Percentiles rank a stretch among this genome's conserved stretches.
Conservation (phyloP, 768 basidiomycete species). For the Lactarius quietus region DNA sequence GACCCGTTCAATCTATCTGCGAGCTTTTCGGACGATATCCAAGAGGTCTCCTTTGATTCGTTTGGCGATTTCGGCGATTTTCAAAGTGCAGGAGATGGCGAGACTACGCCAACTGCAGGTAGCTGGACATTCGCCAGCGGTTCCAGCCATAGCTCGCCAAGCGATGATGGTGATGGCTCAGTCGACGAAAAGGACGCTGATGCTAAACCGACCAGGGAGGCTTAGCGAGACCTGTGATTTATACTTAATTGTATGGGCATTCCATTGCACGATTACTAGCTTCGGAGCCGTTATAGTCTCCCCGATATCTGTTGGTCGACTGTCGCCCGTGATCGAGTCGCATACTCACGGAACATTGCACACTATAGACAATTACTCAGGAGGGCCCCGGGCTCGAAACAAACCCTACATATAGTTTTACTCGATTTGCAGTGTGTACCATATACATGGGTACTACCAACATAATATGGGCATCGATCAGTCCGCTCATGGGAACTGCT, state of each 20-base stretch:
- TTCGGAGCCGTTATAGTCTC: background rate
- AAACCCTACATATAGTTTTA: background rate
- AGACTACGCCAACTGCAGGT: constrained; percentile 60
- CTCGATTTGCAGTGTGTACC: background rate
- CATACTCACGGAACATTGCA: constrained; percentile 2
- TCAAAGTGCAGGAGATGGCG: constrained; percentile 49
- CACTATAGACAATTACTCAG: background rate
- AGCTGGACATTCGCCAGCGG: constrained; percentile 66
- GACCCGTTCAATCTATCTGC: constrained; percentile 53
- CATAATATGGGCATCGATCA: background rate
- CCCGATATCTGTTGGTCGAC: background rate
- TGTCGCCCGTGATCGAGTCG: background rate
- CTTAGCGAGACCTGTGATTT: constrained; percentile 21
- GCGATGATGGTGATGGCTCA: constrained; percentile 19
- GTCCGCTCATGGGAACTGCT: background rate
- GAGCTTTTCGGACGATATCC: constrained; percentile 59
- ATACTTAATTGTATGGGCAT: constrained; percentile 20
- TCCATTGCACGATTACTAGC: constrained; percentile 4
- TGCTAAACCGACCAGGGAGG: constrained; percentile 4
- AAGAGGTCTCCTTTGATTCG: constrained; percentile 62
- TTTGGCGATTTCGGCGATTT: constrained; percentile 74
- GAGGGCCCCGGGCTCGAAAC: background rate
- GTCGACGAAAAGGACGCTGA: constrained; percentile 21
- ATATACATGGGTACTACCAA: background rate
- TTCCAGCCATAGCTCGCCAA: constrained; percentile 24